Evolutionary conservation across 257 asterid genomes (phyloP).

Genomic region (Solanum neorickii): DNA sequence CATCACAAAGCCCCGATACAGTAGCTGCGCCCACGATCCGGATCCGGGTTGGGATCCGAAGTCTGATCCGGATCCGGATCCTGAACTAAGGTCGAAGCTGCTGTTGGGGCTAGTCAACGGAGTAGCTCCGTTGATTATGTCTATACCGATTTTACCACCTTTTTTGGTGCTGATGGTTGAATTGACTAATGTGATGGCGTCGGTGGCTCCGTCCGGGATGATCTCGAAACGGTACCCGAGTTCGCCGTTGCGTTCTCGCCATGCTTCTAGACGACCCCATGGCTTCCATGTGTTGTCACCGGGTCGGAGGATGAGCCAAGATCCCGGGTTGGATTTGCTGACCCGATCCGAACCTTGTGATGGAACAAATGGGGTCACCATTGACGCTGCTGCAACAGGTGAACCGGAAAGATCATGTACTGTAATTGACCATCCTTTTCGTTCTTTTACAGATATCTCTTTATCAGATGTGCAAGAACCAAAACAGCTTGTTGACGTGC

Average conservation of each 20-base stretch:
- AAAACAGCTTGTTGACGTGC: slow-evolving; percentile 60
- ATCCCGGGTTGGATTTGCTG: slow-evolving; percentile 83
- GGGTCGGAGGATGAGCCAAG: slow-evolving; percentile 94
- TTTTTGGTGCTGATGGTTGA: slow-evolving; percentile 40
- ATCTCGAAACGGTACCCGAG: slow-evolving; percentile 91
- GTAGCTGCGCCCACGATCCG: slow-evolving; percentile 67
- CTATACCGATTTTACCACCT: slow-evolving; percentile 72
- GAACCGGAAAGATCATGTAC: slow-evolving; percentile 96
- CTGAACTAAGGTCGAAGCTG: slow-evolving; percentile 65
- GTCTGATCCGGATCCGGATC: slow-evolving; percentile 49
- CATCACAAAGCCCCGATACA: slow-evolving; percentile 83
- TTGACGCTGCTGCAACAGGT: slow-evolving; percentile 90
- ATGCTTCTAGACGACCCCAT: slow-evolving; percentile 97
- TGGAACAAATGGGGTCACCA: slow-evolving; percentile 95
- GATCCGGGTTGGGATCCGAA: slow-evolving; percentile 61
- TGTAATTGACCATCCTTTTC: slow-evolving; percentile 97
- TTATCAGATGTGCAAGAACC: slow-evolving; percentile 17
- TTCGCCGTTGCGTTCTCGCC: slow-evolving; percentile 43
- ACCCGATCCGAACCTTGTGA: slow-evolving; percentile 70
- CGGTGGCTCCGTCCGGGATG: slow-evolving; percentile 71
- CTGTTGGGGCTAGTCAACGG: slow-evolving; percentile 79
- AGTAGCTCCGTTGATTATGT: slow-evolving; percentile 62
- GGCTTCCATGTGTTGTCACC: slow-evolving; percentile 84
- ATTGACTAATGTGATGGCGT: slow-evolving; percentile 55
- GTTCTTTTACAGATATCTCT: slow-evolving; percentile 33